Evolutionary conservation across 805 yeast species (phyloP), one percentile per base, ranked within the genome.

Genomic region (Zygosaccharomyces bisporus): DNA sequence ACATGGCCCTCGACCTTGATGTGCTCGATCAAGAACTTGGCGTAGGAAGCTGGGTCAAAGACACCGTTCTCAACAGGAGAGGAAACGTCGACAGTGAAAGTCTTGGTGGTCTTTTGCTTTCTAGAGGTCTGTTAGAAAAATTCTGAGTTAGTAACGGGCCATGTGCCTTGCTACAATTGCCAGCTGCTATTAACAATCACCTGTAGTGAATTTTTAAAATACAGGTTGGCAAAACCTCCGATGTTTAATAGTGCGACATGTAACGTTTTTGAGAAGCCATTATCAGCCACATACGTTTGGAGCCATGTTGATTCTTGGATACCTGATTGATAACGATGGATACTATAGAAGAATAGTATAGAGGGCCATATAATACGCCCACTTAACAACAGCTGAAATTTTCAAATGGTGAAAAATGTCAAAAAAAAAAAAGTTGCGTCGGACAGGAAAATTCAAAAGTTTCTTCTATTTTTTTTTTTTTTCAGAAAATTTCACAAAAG

Each of bases 21-120:
- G 88, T 88, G 96, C 79, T 93, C 98, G 73, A 85, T 81, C 75
- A 93, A 84, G 91, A 83, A 93, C 81, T 93, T 91, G 69, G 87
- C 95, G 83, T 91, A 89, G 66, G 95, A 83, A 70, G 93, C 85
- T 73, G 95, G 93, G 84, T 93, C 98, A 68, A 89, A 87, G 71
- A 91, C 95, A 79, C 90, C 95, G 76, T 86, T 87, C 73, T 87
- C 95, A 70, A 89, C 89, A 77, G 96, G 96, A 72, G 95, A 95
- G 55, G 96, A 81, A 70, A 85, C 87, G 80, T 91, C 98, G 70
- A 93, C 91, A 68, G 86, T 85, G 79, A 85, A 88, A 77, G 86
- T 86, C 80, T 83, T 86, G 70, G 86, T 80, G 70, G 78, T 79
- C 71, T 80, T 85, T 83, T 72, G 83, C 75, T 77, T 81, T 82